phyloP scores from a whole-genome alignment of 2,329 filamentous ascomycete species.

The Colletotrichum plurivorum region DNA sequence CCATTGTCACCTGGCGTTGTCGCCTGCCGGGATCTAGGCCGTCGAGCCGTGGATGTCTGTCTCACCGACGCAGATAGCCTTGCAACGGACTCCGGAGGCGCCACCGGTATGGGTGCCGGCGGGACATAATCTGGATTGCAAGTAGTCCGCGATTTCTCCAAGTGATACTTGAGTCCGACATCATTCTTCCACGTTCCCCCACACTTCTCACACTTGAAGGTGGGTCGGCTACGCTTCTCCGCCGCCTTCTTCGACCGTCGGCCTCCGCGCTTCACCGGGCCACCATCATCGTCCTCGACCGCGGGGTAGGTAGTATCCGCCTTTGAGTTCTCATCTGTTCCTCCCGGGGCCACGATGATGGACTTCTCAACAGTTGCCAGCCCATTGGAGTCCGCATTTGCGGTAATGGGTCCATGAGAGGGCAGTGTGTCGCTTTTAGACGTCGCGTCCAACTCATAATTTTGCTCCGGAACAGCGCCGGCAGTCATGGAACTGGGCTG shows the following conservation, averaged over 20 bases:
- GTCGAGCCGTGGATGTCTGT: constrained; percentile 3
- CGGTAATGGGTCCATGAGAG: not conserved
- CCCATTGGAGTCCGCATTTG: not conserved
- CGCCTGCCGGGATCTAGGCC: constrained; percentile 10
- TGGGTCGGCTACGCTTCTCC: constrained; percentile 34
- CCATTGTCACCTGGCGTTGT: not conserved
- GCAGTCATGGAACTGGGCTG: not conserved
- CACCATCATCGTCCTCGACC: not conserved
- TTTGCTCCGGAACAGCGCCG: not conserved
- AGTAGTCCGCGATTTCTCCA: constrained; percentile 65
- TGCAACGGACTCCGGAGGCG: constrained; percentile 5
- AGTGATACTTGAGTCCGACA: constrained; percentile 71
- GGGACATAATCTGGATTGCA: constrained; percentile 66
- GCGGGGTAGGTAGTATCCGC: not conserved
- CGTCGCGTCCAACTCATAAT: too few species aligned
- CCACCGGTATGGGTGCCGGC: constrained; percentile 34
- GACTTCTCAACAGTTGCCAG: not conserved
- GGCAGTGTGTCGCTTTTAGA: not conserved
- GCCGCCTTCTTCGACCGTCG: constrained; percentile 25
- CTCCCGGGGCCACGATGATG: not conserved
- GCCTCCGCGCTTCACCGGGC: constrained; percentile 15
- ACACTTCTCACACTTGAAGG: constrained; percentile 65
- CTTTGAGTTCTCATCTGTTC: not conserved
- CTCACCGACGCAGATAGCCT: constrained; percentile 13
- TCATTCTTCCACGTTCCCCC: constrained; percentile 70